Evolutionary conservation across 208 protist species (phyloP).

Genomic region (Leishmania tropica): DNA sequence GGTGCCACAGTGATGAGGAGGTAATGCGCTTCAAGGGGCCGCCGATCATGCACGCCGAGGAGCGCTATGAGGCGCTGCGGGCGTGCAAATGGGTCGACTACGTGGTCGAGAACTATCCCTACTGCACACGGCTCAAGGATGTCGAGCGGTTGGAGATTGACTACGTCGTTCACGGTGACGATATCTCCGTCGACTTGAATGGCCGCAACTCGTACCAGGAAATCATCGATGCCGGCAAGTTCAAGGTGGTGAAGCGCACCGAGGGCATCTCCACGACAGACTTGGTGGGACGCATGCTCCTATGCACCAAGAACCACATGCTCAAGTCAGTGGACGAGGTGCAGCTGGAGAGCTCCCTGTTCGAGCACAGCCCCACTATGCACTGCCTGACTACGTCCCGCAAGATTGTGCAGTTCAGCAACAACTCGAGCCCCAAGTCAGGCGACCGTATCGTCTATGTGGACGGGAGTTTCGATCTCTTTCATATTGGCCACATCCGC

Average conservation of each 20-base stretch:
- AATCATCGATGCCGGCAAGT: conserved; percentile 91
- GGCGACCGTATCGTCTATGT: conserved; percentile 96
- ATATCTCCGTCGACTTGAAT: conserved; percentile 95
- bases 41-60: conserved; percentile 97
- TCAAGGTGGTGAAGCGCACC: conserved; percentile 94
- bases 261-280: conserved; percentile 98
- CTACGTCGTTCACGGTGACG: conserved; percentile 98
- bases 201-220: conserved; percentile 95
- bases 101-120: conserved; percentile 95
- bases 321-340: conserved; percentile 48
- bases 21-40: conserved; percentile 96
- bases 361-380: conserved; percentile 22
- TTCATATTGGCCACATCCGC: conserved; percentile 96
- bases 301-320: conserved; percentile 88
- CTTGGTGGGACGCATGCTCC: conserved; percentile 97
- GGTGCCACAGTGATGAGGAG: conserved; percentile 97
- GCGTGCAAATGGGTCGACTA: conserved; percentile 99
- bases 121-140: conserved; percentile 91
- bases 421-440: conserved; percentile 73
- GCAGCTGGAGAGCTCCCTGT: conserved; percentile 36
- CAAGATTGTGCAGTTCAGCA: conserved; percentile 97
- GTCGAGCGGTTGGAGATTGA: conserved; percentile 95
- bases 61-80: conserved; percentile 93
- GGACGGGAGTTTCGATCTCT: conserved; percentile 98
- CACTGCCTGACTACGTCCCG: conserved; percentile 92